Evolutionary conservation across 2,329 filamentous ascomycete species (phyloP).

Genomic region (Penicillium sp.): DNA sequence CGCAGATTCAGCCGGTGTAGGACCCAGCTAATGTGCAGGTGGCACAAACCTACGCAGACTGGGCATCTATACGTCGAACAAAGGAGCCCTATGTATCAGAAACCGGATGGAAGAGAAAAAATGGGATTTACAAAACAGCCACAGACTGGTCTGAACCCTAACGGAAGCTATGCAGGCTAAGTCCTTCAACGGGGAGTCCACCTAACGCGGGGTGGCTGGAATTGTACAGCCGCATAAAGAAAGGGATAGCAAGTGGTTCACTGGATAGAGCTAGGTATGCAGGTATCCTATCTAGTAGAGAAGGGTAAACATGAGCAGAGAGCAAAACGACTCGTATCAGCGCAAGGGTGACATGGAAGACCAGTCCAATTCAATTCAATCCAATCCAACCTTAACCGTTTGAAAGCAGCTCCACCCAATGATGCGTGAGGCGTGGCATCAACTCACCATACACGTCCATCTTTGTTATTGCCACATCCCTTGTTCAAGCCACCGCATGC

Average conservation of each 20-base stretch:
- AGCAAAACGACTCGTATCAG: background rate
- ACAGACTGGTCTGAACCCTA: slow-evolving; percentile 7
- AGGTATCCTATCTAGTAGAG: slow-evolving; percentile 3
- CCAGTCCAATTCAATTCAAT: slow-evolving; percentile 8
- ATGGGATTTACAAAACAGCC: slow-evolving; percentile 13
- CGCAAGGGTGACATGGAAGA: slow-evolving; percentile 11
- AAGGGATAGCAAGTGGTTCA: slow-evolving; percentile 7
- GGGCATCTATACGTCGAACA: background rate
- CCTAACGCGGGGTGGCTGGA: slow-evolving; percentile 3
- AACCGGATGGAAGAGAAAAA: slow-evolving; percentile 4
- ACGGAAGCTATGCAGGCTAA: slow-evolving; percentile 9
- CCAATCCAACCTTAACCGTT: slow-evolving; percentile 16
- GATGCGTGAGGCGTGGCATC: slow-evolving; percentile 11
- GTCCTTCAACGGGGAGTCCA: slow-evolving; percentile 2
- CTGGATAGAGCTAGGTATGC: slow-evolving; percentile 4
- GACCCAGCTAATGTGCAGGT: background rate
- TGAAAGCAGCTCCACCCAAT: slow-evolving; percentile 22
- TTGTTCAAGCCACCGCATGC: slow-evolving; percentile 14
- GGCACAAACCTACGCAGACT: background rate
- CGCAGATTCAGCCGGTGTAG: background rate
- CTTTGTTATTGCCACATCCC: slow-evolving; percentile 12
- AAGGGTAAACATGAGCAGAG: background rate
- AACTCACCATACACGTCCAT: slow-evolving; percentile 11
- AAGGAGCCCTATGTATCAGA: slow-evolving; percentile 1
- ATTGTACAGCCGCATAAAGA: background rate